Base-by-base conservation (phyloP, 192 early-diverging fungal genomes). In the Geosiphon pyriformis region DNA sequence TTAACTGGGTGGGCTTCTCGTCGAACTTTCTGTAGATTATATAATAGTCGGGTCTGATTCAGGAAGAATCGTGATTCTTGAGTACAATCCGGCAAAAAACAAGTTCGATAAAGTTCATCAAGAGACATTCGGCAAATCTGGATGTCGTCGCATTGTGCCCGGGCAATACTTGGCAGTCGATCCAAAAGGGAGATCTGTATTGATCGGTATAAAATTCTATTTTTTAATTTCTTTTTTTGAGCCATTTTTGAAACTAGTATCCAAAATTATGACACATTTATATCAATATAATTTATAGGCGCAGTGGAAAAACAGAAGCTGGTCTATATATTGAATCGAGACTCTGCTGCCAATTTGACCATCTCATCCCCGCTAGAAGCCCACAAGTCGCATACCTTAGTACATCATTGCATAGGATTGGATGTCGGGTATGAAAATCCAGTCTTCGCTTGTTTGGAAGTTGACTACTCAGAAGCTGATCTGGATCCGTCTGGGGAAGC, bases 361-460 rank as follows among this genome's bases (percentile, higher is more conserved):
- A 89, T 99, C 52, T 94, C 92, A 50, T 99, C 98, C 54, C 98
- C 98, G 10, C 72, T 99, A 59, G 96, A 98, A 72, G 94, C 96
- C 12, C 89, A 92, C 78, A 91, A 90, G 71, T 72, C 88, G 10
- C 79, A 88, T 35, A 89, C 87, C 0, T 67, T 96, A 26, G 85
- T 87, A 55, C 88, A 92, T 59, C 81, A 89, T 68, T 78, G 90
- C 60, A 88, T 91, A 23, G 95, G 90, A 27, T 85, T 98, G 11
- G 98, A 99, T 75, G 96, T 99, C 26, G 98, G 95, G 0, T 99
- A 92, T 68, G 98, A 99, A 66, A 99, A 98, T 74, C 98, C 98
- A 10, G 82, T 95, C 37, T 99, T 99, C 82, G 98, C 96, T 0
- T 87, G 88, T 53, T 72, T 99, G 47, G 97, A 99, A 72, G 80